Conservation (phyloP, 306 rosid species). For the Quercus agrifolia region DNA sequence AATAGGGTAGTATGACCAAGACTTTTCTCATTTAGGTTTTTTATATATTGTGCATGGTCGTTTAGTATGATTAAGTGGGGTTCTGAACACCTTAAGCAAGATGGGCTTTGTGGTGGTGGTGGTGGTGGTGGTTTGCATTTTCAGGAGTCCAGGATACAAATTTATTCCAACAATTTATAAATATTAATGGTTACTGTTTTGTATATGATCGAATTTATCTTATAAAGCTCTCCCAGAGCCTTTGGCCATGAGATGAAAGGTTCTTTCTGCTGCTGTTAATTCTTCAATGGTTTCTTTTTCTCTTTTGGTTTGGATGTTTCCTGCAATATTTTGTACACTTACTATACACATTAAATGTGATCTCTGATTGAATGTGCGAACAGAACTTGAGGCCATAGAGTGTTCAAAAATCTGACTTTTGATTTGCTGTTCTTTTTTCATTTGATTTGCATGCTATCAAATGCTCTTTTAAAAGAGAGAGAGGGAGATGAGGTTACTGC, state of each 20-base stretch:
- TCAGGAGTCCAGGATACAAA: conserved; percentile 23
- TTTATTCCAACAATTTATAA: conserved; percentile 25
- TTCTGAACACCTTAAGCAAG: conserved; percentile 7
- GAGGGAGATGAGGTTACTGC: neutral
- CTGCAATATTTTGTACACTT: neutral
- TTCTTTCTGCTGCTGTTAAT: conserved; percentile 16
- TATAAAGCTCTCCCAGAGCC: neutral
- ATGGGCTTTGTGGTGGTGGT: conserved; percentile 12
- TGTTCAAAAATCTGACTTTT: neutral
- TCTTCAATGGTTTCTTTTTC: neutral
- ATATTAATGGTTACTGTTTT: conserved; percentile 25
- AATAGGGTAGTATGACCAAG: conserved; percentile 17
- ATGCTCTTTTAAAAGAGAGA: neutral
- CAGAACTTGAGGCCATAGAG: neutral
- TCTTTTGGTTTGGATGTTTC: neutral
- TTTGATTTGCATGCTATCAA: neutral
- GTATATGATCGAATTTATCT: conserved; percentile 42
- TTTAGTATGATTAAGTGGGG: neutral
- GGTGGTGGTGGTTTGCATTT: conserved; percentile 28
- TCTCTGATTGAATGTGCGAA: neutral
- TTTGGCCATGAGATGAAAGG: too few relatives aligned
- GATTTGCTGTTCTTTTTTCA: neutral
- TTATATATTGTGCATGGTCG: conserved; percentile 9
- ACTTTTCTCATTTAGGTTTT: neutral
- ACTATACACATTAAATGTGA: neutral